Percentiles rank a stretch among this genome's conserved stretches.
Evolutionary conservation across 139 green algal species (phyloP).

Genomic region (Chlorella ohadii): DNA sequence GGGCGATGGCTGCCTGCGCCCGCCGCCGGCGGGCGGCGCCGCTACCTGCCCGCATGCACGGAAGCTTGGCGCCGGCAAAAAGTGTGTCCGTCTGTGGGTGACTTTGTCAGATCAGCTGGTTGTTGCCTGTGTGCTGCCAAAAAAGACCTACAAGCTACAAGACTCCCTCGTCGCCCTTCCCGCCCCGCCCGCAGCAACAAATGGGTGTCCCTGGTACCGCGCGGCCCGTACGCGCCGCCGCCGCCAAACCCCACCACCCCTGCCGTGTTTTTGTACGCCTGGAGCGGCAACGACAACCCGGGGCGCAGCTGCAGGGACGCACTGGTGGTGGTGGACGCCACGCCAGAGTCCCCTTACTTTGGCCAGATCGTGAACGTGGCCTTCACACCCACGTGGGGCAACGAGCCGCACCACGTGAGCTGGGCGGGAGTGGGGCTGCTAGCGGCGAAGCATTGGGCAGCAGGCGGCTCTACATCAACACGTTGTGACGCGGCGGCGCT

Average conservation of each 20-base stretch:
- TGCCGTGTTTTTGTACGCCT: not conserved
- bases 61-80: not conserved
- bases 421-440: not conserved
- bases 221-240: not conserved
- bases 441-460: not conserved
- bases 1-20: not conserved
- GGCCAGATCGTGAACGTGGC: not conserved
- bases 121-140: too few relatives aligned
- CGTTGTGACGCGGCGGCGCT: too few relatives aligned
- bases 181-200: not conserved
- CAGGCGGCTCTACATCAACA: too few relatives aligned
- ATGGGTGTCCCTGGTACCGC: not conserved
- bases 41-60: not conserved
- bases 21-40: not conserved
- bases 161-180: not conserved
- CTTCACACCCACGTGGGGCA: not conserved
- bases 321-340: constrained; percentile 8
- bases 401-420: constrained; percentile 13
- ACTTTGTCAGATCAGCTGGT: not conserved
- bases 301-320: constrained; percentile 2
- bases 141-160: too few relatives aligned
- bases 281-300: constrained; percentile 3
- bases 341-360: not conserved
- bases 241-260: not conserved
- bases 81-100: not conserved